These are phyloP conservation scores for Raddia distichophylla DNA, from an alignment of 176 grass and related monocot species.

Conservation along the genomic window DNA sequence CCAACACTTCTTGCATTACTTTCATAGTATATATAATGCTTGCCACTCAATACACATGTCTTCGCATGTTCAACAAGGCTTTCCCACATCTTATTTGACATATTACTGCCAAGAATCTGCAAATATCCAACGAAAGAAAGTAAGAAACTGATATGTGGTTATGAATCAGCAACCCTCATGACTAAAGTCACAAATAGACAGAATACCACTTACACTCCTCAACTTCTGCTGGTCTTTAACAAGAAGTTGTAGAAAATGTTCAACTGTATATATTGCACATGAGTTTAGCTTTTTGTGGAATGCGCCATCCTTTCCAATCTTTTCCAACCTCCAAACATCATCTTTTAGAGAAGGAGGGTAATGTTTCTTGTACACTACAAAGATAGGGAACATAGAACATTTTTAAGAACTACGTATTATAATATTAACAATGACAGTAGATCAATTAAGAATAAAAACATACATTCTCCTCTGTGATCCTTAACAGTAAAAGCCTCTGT, in stretches of 20 bases:
- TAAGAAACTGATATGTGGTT: constrained; percentile 19
- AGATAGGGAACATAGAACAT: not conserved
- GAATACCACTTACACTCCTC: constrained; percentile 66
- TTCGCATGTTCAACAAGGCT: constrained; percentile 85
- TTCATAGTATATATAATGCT: constrained; percentile 85
- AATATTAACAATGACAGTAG: constrained; percentile 31
- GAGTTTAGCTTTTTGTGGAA: constrained; percentile 79
- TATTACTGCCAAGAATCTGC: constrained; percentile 74
- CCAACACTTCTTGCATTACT: constrained; percentile 56
- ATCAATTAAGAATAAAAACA: constrained; percentile 35
- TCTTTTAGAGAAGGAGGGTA: constrained; percentile 82
- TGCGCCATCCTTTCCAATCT: constrained; percentile 87
- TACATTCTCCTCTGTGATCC: constrained; percentile 93
- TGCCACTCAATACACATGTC: constrained; percentile 82
- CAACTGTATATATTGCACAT: constrained; percentile 65
- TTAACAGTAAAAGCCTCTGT: constrained; percentile 94
- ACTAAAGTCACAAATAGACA: constrained; percentile 24
- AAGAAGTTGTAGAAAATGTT: constrained; percentile 84
- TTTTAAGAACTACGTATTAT: constrained; percentile 33
- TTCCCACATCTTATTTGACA: constrained; percentile 98
- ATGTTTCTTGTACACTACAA: constrained; percentile 93
- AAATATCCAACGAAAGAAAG: constrained; percentile 16
- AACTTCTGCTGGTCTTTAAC: constrained; percentile 75
- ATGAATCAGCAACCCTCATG: constrained; percentile 20
- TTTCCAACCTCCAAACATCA: constrained; percentile 92